Evolutionary conservation across 805 yeast species (phyloP), one percentile per base, ranked within the genome.

Genomic region (Candida methanosorbosa): DNA sequence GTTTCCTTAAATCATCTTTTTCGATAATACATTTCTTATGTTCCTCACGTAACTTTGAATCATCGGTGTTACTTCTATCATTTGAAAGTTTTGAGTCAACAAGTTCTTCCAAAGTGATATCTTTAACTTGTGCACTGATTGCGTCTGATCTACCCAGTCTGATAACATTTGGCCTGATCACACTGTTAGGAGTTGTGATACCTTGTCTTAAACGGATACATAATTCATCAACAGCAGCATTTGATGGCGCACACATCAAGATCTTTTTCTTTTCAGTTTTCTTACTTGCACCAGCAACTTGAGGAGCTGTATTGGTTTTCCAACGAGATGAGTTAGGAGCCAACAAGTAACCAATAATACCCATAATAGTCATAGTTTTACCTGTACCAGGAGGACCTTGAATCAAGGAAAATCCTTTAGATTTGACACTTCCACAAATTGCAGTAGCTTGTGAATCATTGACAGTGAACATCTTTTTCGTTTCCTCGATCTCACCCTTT

Each of bases 371-470:
- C 54, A 90, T 94, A 1, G 99, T 94, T 56, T 92, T 92, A 64
- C 99, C 99, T 0, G 97, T 90, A 57, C 99, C 99, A 0, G 99
- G 99, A 0, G 99, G 99, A 38, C 97, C 99, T 60, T 92, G 98
- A 55, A 92, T 88, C 35, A 92, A 65, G 0, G 94, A 79, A 51
- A 92, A 86, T 0, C 98, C 99, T 1, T 66, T 65, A 8, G 71
- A 64, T 18, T 65, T 55, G 21, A 77, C 73, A 0, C 95, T 72
- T 1, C 86, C 84, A 11, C 79, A 66, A 38, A 92, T 84, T 0
- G 98, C 98, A 21, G 61, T 67, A 0, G 97, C 97, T 58, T 92
- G 99, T 0, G 98, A 90, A 19, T 70, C 68, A 58, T 94, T 92
- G 25, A 88, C 81, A 16, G 69, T 64, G 45, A 75, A 81, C 9